These are phyloP conservation scores for Metschnikowia henanensis DNA, from an alignment of 805 yeast species.

Conservation along the genomic window DNA sequence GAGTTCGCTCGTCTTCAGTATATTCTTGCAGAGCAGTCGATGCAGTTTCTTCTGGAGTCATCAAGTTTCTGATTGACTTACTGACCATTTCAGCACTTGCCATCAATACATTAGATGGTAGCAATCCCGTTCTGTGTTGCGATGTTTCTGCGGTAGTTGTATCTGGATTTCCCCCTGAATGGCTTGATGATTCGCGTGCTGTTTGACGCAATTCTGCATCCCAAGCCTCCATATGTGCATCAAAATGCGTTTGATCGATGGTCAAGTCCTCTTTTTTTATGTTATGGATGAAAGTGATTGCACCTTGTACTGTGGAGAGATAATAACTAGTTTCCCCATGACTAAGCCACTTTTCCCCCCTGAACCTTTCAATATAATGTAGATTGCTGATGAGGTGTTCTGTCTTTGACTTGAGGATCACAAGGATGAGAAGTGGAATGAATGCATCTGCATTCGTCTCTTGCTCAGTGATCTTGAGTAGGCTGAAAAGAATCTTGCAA, in stretches of 20 bases:
- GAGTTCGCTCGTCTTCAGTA: constrained; percentile 3
- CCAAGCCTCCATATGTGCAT: constrained; percentile 54
- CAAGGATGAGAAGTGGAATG: constrained; percentile 83
- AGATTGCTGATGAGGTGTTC: constrained; percentile 71
- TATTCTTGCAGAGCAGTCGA: neutral
- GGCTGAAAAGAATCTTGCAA: constrained; percentile 89
- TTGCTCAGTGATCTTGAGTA: constrained; percentile 67
- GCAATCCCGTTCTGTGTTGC: constrained; percentile 8
- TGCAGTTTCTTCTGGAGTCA: too few relatives aligned
- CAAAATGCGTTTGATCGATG: constrained; percentile 58
- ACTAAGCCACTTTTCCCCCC: constrained; percentile 68
- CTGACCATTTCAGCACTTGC: constrained; percentile 52
- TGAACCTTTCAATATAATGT: constrained; percentile 80
- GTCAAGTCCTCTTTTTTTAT: constrained; percentile 59
- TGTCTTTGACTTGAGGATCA: constrained; percentile 70
- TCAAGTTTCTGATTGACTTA: constrained; percentile 45
- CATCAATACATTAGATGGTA: constrained; percentile 40
- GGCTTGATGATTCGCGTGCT: neutral
- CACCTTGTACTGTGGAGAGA: constrained; percentile 86
- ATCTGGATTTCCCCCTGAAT: neutral
- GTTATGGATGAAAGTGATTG: constrained; percentile 73
- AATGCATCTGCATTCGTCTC: constrained; percentile 91
- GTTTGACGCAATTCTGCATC: constrained; percentile 31
- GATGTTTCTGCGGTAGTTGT: constrained; percentile 6
- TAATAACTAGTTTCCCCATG: constrained; percentile 91